Evolutionary conservation across 2,329 filamentous ascomycete species (phyloP).

Genomic region (Penicillium griseofulvum): DNA sequence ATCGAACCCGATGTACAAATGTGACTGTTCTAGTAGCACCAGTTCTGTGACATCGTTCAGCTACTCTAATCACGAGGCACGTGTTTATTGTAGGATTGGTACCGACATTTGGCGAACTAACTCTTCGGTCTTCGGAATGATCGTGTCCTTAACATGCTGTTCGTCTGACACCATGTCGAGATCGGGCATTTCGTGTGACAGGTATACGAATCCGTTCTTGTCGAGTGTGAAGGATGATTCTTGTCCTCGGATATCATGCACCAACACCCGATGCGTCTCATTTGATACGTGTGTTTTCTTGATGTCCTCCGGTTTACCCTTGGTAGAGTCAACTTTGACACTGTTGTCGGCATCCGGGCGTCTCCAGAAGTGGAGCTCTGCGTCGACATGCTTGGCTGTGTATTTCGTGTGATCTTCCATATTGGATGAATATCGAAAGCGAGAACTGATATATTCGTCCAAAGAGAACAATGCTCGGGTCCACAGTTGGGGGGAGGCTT

Average conservation of each 20-base stretch:
- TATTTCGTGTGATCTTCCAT: not conserved
- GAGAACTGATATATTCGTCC: not conserved
- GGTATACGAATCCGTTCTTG: constrained; percentile 40
- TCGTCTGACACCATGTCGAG: constrained; percentile 32
- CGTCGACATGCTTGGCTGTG: not conserved
- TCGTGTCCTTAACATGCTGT: constrained; percentile 1
- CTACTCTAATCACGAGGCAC: not conserved
- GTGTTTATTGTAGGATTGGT: not conserved
- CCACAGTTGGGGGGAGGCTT: not conserved
- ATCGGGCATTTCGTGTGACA: constrained; percentile 35
- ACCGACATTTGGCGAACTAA: constrained; percentile 11
- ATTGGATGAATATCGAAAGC: not conserved
- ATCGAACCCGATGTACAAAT: constrained; percentile 63
- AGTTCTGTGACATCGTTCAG: constrained; percentile 43
- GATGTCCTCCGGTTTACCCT: not conserved
- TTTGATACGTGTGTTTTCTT: not conserved
- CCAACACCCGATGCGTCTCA: not conserved
- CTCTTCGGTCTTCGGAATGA: constrained; percentile 13
- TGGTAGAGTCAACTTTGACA: not conserved
- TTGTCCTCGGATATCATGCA: constrained; percentile 46
- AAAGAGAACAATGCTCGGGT: not conserved
- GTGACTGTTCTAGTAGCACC: constrained; percentile 58
- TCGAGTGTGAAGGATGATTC: constrained; percentile 46
- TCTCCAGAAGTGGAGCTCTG: constrained; percentile 8
- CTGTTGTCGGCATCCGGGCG: not conserved